Evolutionary conservation across 495 filamentous ascomycete species (phyloP).

Genomic region (Hypoxylon rickii): DNA sequence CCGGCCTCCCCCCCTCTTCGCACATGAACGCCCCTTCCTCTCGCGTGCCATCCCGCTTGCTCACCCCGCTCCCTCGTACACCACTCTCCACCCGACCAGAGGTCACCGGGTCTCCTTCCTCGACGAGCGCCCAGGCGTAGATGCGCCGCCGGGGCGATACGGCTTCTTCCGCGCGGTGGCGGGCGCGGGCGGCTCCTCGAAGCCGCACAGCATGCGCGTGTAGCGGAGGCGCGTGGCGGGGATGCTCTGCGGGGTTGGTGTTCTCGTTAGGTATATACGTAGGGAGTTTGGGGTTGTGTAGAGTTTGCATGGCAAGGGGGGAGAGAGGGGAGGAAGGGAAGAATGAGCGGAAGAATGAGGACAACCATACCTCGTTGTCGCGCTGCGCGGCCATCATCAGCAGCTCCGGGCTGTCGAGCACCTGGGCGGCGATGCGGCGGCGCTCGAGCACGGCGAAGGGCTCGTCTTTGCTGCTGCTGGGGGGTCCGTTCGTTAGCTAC

Average conservation of each 20-base stretch:
- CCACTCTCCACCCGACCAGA: background rate
- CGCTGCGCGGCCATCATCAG: constrained; percentile 58
- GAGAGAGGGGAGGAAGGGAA: background rate
- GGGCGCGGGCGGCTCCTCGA: constrained; percentile 36
- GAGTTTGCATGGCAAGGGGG: background rate
- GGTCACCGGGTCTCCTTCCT: constrained; percentile 18
- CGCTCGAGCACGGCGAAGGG: constrained; percentile 40
- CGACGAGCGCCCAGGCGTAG: constrained; percentile 4
- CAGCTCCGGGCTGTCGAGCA: constrained; percentile 55
- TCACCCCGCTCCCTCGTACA: background rate
- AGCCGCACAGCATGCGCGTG: constrained; percentile 54
- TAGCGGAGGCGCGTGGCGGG: constrained; percentile 54
- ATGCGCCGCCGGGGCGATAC: constrained; percentile 3
- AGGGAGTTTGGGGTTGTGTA: background rate
- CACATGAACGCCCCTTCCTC: no score
- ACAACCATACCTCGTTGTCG: constrained; percentile 51
- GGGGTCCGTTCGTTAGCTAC: background rate
- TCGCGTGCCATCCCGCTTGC: background rate
- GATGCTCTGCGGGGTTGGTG: constrained; percentile 43
- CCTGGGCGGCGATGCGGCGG: constrained; percentile 47
- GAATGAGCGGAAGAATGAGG: constrained; percentile 21
- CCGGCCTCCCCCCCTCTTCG: no score
- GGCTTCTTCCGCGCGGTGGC: constrained; percentile 18
- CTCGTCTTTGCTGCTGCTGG: constrained; percentile 21
- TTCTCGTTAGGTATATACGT: background rate